These are phyloP conservation scores for Diutina neorugosa DNA, from an alignment of 1,139 yeast species.

Conservation along the genomic window DNA sequence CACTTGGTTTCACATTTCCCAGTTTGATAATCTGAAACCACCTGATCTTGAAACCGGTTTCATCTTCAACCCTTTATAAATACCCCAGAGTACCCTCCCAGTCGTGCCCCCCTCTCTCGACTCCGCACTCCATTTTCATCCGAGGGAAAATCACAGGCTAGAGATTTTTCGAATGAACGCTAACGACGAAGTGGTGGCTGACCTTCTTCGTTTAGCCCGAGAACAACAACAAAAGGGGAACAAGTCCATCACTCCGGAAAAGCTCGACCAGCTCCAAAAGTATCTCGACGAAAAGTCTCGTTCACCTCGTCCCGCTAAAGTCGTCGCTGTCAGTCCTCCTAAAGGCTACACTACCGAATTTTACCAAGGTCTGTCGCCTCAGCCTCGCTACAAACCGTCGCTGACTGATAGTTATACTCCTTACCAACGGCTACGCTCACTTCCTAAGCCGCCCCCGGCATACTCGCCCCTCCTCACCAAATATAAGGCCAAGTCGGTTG, in stretches of 20 bases:
- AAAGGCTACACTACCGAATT: not conserved
- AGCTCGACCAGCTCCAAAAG: slow-evolving; percentile 12
- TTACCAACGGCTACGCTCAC: not conserved
- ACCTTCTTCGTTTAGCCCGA: slow-evolving; percentile 19
- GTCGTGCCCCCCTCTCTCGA: not conserved
- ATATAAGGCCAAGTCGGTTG: slow-evolving; percentile 8
- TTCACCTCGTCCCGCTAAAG: slow-evolving; percentile 7
- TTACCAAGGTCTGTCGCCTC: not conserved
- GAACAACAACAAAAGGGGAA: slow-evolving; percentile 24
- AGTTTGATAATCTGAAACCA: too few relatives aligned
- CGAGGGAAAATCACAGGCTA: not conserved
- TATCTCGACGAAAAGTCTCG: slow-evolving; percentile 6
- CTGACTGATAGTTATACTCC: slow-evolving; percentile 4
- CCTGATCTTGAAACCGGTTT: too few relatives aligned
- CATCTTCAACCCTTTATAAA: too few relatives aligned
- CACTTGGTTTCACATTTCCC: too few relatives aligned
- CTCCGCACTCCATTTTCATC: not conserved
- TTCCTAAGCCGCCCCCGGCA: slow-evolving; percentile 10
- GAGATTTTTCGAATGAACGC: not conserved
- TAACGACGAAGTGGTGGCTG: slow-evolving; percentile 11
- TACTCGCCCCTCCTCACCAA: slow-evolving; percentile 11
- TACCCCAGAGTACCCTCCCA: too few relatives aligned
- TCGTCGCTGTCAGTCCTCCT: slow-evolving; percentile 9
- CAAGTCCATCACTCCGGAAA: slow-evolving; percentile 21
- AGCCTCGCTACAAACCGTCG: not conserved